Conservation (phyloP, 176 grass and related monocot genomes). For the Oryza australiensis region DNA sequence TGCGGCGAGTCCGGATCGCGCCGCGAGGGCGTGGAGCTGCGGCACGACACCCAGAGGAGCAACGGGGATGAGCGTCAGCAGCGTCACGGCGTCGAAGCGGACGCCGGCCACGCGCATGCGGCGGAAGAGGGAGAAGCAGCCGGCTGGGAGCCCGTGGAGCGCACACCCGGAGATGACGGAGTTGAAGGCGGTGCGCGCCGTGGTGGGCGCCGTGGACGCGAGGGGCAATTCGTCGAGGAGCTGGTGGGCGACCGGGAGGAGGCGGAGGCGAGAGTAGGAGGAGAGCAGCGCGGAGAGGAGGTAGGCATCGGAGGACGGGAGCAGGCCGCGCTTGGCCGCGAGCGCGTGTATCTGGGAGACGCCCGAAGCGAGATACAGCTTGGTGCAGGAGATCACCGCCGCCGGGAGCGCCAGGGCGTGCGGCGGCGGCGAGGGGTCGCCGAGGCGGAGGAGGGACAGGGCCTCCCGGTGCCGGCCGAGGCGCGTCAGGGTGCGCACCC, state of each 20-base stretch:
- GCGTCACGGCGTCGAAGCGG: slow-evolving; percentile 57
- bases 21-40: slow-evolving; percentile 49
- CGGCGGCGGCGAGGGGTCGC: slow-evolving; percentile 38
- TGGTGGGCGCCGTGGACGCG: slow-evolving; percentile 23
- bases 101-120: slow-evolving; percentile 37
- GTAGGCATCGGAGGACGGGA: slow-evolving; percentile 51
- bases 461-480: slow-evolving; percentile 46
- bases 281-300: slow-evolving; percentile 56
- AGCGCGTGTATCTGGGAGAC: slow-evolving; percentile 56
- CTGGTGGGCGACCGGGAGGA: slow-evolving; percentile 48
- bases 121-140: slow-evolving; percentile 50
- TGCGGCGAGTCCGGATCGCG: background rate
- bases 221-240: slow-evolving; percentile 64
- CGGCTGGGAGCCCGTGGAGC: slow-evolving; percentile 31
- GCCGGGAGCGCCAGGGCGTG: slow-evolving; percentile 54
- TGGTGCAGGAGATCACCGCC: slow-evolving; percentile 50
- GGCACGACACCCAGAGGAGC: slow-evolving; percentile 38
- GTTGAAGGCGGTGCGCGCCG: slow-evolving; percentile 60
- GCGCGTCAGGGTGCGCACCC: slow-evolving; percentile 41
- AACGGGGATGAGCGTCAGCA: slow-evolving; percentile 53
- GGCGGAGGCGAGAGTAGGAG: slow-evolving; percentile 54
- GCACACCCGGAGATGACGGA: slow-evolving; percentile 65
- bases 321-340: slow-evolving; percentile 51
- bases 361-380: slow-evolving; percentile 43
- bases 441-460: slow-evolving; percentile 39